phyloP scores from a whole-genome alignment of 1,139 yeast genomes.

The Saccharomycopsis hybrid region DNA sequence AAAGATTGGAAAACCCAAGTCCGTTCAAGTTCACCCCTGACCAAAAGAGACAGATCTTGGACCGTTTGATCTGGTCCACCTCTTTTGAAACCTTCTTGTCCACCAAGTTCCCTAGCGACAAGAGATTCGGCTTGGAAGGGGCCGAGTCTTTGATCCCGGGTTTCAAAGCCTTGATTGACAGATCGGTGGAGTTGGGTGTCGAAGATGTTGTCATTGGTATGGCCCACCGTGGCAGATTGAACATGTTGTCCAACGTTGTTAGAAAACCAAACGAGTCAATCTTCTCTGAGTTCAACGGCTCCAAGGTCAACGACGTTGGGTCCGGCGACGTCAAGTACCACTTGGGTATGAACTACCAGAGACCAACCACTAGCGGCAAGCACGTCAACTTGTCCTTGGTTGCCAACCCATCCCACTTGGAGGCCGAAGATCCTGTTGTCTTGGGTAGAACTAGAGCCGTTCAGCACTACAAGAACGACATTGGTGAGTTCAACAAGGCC shows the following conservation, averaged over 20 bases:
- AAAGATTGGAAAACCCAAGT: slow-evolving; percentile 85
- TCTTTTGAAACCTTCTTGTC: slow-evolving; percentile 89
- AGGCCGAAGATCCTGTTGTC: slow-evolving; percentile 98
- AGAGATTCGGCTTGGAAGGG: slow-evolving; percentile 98
- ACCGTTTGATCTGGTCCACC: slow-evolving; percentile 94
- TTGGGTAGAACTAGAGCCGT: slow-evolving; percentile 97
- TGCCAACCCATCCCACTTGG: slow-evolving; percentile 98
- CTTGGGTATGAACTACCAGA: slow-evolving; percentile 97
- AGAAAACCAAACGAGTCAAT: slow-evolving; percentile 98
- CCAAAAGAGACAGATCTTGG: slow-evolving; percentile 93
- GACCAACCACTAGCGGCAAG: slow-evolving; percentile 98
- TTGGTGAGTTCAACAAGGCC: slow-evolving; percentile 77
- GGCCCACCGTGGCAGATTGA: slow-evolving; percentile 99
- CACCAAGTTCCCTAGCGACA: slow-evolving; percentile 95
- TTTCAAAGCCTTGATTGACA: slow-evolving; percentile 91
- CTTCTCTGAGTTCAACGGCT: slow-evolving; percentile 92
- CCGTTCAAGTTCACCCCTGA: slow-evolving; percentile 82
- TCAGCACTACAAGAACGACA: slow-evolving; percentile 85
- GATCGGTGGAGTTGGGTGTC: slow-evolving; percentile 86
- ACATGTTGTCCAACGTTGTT: slow-evolving; percentile 95
- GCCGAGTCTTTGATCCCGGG: slow-evolving; percentile 96
- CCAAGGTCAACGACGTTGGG: slow-evolving; percentile 75
- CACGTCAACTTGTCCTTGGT: slow-evolving; percentile 91
- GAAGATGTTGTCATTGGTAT: slow-evolving; percentile 97
- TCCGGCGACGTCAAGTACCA: slow-evolving; percentile 99